phyloP scores from a whole-genome alignment of 202 grass and related monocot genomes.

The Miscanthus sacchariflorus region DNA sequence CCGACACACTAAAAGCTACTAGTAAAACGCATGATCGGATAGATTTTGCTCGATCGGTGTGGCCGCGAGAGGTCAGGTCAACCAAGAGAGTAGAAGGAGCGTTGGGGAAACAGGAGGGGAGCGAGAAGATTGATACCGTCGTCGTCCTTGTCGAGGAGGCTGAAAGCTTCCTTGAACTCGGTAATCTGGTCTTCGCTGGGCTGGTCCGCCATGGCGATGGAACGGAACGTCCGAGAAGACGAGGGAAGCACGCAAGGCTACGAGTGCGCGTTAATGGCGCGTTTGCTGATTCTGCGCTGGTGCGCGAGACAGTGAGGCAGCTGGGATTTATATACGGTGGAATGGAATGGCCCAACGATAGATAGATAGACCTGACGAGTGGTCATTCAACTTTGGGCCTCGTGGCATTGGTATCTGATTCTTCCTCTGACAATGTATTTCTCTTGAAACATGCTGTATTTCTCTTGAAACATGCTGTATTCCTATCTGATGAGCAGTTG shows the following conservation, averaged over 20 bases:
- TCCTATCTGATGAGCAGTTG: neutral
- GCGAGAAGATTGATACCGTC: constrained; percentile 50
- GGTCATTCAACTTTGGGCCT: neutral
- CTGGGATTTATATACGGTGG: neutral
- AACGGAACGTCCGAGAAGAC: constrained; percentile 6
- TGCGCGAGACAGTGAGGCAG: constrained; percentile 6
- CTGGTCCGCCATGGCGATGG: constrained; percentile 65
- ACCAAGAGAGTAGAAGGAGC: neutral
- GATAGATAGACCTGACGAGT: neutral
- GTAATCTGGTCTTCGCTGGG: constrained; percentile 69
- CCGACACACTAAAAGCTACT: too few relatives aligned
- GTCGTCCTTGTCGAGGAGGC: constrained; percentile 90
- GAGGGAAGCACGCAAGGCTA: neutral
- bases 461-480: neutral
- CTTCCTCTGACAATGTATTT: neutral
- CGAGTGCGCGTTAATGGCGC: constrained; percentile 16
- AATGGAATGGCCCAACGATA: too few relatives aligned
- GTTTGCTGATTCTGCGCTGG: neutral
- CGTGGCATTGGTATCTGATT: constrained; percentile 33
- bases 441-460: neutral
- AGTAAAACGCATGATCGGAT: too few relatives aligned
- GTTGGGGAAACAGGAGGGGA: neutral
- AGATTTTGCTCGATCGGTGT: too few relatives aligned
- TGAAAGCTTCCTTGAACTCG: constrained; percentile 89
- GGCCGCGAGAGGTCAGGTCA: neutral